These are phyloP conservation scores for Pythium rishiriense DNA, from an alignment of 352 stramenopile species.

Conservation along the genomic window DNA sequence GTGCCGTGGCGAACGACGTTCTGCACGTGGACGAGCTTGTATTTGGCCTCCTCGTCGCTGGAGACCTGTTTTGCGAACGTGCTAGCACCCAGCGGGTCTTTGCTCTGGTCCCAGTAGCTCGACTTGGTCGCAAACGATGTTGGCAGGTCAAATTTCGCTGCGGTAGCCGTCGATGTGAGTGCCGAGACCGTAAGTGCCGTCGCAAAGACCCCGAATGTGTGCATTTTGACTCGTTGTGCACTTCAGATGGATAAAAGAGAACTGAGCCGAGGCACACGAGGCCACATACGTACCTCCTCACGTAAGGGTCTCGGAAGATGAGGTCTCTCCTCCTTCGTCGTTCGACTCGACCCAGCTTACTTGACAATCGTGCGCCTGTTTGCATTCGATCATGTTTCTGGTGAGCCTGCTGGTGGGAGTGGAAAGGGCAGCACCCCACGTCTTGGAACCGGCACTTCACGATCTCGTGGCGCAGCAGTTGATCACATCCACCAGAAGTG, in stretches of 20 bases:
- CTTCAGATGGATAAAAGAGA: not conserved
- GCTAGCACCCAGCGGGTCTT: constrained; percentile 4
- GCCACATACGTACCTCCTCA: too few relatives aligned
- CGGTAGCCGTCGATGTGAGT: not conserved
- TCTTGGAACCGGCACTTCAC: not conserved
- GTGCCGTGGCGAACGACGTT: constrained; percentile 28
- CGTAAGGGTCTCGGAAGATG: not conserved
- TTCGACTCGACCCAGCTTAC: too few relatives aligned
- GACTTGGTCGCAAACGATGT: constrained; percentile 30
- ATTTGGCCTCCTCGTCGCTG: constrained; percentile 7
- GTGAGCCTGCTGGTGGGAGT: constrained; percentile 1
- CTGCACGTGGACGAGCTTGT: constrained; percentile 29
- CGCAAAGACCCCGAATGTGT: not conserved
- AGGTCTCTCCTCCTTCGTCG: too few relatives aligned
- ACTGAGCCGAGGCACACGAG: not conserved
- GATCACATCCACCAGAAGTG: not conserved
- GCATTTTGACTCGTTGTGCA: not conserved
- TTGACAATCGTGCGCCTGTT: too few relatives aligned
- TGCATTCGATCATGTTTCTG: not conserved
- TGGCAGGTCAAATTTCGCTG: constrained; percentile 17
- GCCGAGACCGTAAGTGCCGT: not conserved
- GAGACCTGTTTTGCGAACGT: constrained; percentile 2
- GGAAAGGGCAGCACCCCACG: not conserved
- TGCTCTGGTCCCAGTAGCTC: constrained; percentile 27
- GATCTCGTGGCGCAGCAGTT: not conserved